These are phyloP conservation scores for Gaeumannomyces sp. DNA, from an alignment of 2,329 filamentous ascomycete genomes.

Conservation along the genomic window DNA sequence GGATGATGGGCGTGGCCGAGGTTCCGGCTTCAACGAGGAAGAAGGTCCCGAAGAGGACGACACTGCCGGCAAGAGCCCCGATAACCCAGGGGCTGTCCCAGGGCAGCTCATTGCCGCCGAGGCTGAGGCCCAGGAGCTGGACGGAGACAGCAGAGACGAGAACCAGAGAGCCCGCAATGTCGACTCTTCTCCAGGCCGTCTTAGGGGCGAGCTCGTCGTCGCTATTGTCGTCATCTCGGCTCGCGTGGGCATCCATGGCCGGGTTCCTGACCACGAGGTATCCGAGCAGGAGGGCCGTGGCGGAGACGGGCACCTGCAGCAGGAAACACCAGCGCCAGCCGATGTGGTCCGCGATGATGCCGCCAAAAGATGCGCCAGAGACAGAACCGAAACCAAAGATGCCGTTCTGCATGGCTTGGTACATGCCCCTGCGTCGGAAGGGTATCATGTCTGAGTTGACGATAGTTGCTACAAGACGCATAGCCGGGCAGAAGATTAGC, in stretches of 20 bases:
- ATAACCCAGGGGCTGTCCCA: conserved; percentile 46
- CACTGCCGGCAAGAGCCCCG: conserved; percentile 35
- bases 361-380: conserved; percentile 57
- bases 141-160: conserved; percentile 52
- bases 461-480: conserved; percentile 37
- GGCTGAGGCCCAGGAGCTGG: conserved; percentile 48
- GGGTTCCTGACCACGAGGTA: conserved; percentile 46
- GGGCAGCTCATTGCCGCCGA: conserved; percentile 49
- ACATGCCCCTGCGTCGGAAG: conserved; percentile 48
- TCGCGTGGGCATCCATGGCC: background rate
- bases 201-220: conserved; percentile 19
- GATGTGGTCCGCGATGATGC: conserved; percentile 55
- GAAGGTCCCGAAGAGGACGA: conserved; percentile 37
- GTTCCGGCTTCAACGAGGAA: conserved; percentile 42
- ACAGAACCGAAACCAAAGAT: conserved; percentile 57
- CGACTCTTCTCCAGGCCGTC: conserved; percentile 47
- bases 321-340: conserved; percentile 66
- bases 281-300: conserved; percentile 47
- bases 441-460: conserved; percentile 61
- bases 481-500: background rate
- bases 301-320: conserved; percentile 54
- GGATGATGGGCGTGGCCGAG: conserved; percentile 47
- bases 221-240: conserved; percentile 7
- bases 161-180: conserved; percentile 50
- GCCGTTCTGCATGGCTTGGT: conserved; percentile 55